phyloP scores from a whole-genome alignment of 192 early-diverging fungal species.

The Coemansia sp. region DNA sequence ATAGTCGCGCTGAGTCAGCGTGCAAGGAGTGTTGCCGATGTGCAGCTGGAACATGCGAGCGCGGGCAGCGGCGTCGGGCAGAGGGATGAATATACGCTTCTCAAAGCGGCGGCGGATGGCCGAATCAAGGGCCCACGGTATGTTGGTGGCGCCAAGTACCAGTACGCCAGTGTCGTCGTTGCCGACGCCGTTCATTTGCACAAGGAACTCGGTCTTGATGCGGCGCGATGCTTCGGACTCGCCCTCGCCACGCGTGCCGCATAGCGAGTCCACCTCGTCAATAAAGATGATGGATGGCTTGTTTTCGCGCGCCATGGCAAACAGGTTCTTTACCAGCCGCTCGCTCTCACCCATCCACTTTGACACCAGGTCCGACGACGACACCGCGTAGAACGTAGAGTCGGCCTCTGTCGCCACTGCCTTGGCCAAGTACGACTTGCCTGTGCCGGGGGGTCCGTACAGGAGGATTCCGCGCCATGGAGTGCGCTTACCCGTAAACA shows the following conservation, averaged over 20 bases:
- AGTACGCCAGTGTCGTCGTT: constrained; percentile 95
- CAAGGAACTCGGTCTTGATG: constrained; percentile 98
- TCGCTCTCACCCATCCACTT: constrained; percentile 99
- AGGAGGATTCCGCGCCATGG: constrained; percentile 98
- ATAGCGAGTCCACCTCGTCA: constrained; percentile 98
- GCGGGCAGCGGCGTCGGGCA: constrained; percentile 88
- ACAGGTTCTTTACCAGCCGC: constrained; percentile 91
- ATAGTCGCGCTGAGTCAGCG: constrained; percentile 74
- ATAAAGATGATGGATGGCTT: constrained; percentile 98
- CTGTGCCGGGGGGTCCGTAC: constrained; percentile 98
- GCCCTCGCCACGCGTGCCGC: constrained; percentile 95
- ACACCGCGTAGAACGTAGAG: constrained; percentile 96
- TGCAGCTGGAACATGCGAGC: constrained; percentile 92
- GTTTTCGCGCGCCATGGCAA: constrained; percentile 89
- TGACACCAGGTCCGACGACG: constrained; percentile 96
- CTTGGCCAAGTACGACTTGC: constrained; percentile 96
- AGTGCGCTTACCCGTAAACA: constrained; percentile 93
- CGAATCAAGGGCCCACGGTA: constrained; percentile 93
- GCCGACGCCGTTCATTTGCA: constrained; percentile 99
- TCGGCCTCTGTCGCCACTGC: constrained; percentile 98
- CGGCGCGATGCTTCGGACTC: constrained; percentile 92
- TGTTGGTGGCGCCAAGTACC: constrained; percentile 96
- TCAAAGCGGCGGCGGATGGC: constrained; percentile 97
- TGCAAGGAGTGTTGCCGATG: constrained; percentile 89
- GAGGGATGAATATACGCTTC: constrained; percentile 97